phyloP scores from a whole-genome alignment of 2,329 filamentous ascomycete species.

The Trichoderma sp. region DNA sequence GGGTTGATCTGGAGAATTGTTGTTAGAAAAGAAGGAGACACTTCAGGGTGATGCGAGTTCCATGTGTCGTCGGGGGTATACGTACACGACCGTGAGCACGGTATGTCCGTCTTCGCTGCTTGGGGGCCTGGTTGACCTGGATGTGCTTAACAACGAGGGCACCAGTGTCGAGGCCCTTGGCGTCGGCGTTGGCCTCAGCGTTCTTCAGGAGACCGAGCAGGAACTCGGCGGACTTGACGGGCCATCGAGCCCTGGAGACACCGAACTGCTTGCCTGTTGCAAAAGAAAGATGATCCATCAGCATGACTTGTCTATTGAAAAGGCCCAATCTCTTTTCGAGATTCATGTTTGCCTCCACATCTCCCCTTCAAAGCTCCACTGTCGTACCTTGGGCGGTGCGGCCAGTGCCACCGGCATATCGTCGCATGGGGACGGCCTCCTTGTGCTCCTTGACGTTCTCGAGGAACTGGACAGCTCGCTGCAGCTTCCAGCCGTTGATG shows the following conservation, averaged over 20 bases:
- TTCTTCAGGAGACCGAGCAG: conserved; percentile 96
- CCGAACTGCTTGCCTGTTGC: conserved; percentile 92
- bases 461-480: conserved; percentile 93
- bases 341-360: background rate
- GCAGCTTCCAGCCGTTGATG: conserved; percentile 98
- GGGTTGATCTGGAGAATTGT: conserved; percentile 81
- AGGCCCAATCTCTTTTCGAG: background rate
- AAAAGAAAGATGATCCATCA: conserved; percentile 27
- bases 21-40: conserved; percentile 28
- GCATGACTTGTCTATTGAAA: conserved; percentile 18
- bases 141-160: conserved; percentile 99
- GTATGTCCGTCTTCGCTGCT: conserved; percentile 99
- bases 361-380: background rate
- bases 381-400: conserved; percentile 95
- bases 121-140: conserved; percentile 99
- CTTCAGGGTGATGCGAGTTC: background rate
- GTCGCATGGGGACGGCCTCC: conserved; percentile 97
- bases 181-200: conserved; percentile 93
- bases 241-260: conserved; percentile 97
- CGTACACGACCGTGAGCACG: conserved; percentile 99
- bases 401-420: conserved; percentile 94
- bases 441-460: conserved; percentile 97
- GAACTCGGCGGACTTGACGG: conserved; percentile 98
- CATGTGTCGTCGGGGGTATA: conserved; percentile 33
- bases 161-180: conserved; percentile 95